Conservation (phyloP, 2,329 filamentous ascomycete genomes). For the Ophiostoma quercus region DNA sequence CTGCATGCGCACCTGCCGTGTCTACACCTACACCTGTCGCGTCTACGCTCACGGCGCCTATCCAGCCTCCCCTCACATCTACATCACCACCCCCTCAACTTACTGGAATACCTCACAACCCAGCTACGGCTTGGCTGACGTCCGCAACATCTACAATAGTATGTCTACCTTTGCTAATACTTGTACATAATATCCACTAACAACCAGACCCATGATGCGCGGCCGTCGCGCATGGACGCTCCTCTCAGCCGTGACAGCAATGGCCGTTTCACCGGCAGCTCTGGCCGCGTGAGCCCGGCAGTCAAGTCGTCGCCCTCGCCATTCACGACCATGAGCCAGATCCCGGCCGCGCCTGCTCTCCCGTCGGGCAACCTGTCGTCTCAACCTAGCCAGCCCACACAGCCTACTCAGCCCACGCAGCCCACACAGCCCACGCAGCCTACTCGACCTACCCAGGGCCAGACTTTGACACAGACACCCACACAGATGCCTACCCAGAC, state of each 20-base stretch:
- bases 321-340: background rate
- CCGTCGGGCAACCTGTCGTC: background rate
- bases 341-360: background rate
- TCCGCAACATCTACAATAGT: background rate
- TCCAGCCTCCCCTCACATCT: background rate
- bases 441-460: background rate
- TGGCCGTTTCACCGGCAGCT: background rate
- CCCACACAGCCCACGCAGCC: background rate
- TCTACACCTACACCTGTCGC: background rate
- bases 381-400: background rate
- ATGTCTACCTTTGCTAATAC: background rate
- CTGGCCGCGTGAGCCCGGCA: background rate
- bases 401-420: background rate
- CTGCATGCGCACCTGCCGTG: background rate
- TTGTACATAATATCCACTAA: background rate
- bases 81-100: background rate
- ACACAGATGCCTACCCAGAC: background rate
- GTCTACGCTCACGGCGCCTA: background rate
- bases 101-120: background rate
- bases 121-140: background rate
- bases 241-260: background rate
- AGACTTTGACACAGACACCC: too few relatives aligned
- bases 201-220: background rate
- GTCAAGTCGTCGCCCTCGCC: background rate
- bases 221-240: background rate